Evolutionary conservation across 2,329 filamentous ascomycete genomes (phyloP).

Genomic region (Ceratocystis variospora): DNA sequence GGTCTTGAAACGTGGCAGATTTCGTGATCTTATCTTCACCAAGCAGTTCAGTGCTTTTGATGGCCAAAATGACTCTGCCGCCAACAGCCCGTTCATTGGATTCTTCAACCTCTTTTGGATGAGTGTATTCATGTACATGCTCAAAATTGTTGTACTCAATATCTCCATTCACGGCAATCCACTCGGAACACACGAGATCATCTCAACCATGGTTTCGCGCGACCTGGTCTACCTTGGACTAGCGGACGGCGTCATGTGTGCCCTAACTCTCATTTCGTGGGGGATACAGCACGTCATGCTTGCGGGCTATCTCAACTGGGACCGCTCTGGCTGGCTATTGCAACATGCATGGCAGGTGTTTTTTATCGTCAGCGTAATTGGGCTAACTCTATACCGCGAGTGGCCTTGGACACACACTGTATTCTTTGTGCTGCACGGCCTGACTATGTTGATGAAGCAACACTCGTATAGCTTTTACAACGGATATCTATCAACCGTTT

Average conservation of each 20-base stretch:
- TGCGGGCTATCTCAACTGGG: constrained; percentile 52
- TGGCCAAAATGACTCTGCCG: constrained; percentile 49
- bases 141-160: constrained; percentile 54
- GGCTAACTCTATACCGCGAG: constrained; percentile 53
- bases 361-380: constrained; percentile 49
- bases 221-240: constrained; percentile 42
- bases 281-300: constrained; percentile 48
- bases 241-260: constrained; percentile 58
- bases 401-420: constrained; percentile 79
- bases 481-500: constrained; percentile 51
- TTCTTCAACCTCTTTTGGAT: constrained; percentile 75
- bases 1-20: constrained; percentile 22
- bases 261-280: constrained; percentile 50
- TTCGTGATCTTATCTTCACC: constrained; percentile 51
- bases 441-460: constrained; percentile 74
- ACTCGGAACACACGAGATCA: constrained; percentile 57
- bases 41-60: constrained; percentile 63
- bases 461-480: constrained; percentile 71
- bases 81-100: constrained; percentile 59
- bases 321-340: constrained; percentile 54
- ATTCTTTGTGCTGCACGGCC: constrained; percentile 59
- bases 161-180: constrained; percentile 54
- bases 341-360: constrained; percentile 60
- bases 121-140: constrained; percentile 49
- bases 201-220: constrained; percentile 49